Evolutionary conservation across 2,329 filamentous ascomycete genomes (phyloP).

Genomic region (Penicillium griseofulvum): DNA sequence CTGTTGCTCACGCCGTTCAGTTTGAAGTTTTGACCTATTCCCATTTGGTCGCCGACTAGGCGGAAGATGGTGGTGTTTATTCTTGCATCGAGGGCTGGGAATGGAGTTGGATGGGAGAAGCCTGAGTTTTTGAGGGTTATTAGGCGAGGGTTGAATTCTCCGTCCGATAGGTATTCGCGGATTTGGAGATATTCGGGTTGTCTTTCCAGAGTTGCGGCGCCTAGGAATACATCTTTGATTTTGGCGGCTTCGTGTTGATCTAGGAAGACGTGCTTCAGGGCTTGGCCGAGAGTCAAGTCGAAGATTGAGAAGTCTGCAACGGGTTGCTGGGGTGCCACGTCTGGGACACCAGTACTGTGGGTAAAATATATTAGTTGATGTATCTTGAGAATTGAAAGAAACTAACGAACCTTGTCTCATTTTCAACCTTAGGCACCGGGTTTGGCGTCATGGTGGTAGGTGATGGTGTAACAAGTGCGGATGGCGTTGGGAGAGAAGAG

Average conservation of each 20-base stretch:
- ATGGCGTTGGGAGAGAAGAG: neutral
- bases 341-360: neutral
- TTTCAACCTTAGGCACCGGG: neutral
- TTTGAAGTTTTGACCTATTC: conserved; percentile 1
- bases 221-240: neutral
- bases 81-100: neutral
- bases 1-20: conserved; percentile 2
- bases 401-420: neutral
- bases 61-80: neutral
- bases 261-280: conserved; percentile 1
- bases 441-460: neutral
- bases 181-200: conserved; percentile 3
- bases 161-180: neutral
- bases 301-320: neutral
- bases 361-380: neutral
- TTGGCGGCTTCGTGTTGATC: neutral
- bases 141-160: conserved; percentile 9
- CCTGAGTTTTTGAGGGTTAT: conserved; percentile 1
- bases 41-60: conserved; percentile 9
- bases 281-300: neutral
- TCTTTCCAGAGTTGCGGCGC: neutral
- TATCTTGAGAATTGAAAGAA: too few species aligned
- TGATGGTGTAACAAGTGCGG: neutral
- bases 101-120: neutral
- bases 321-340: neutral